Base-by-base conservation (phyloP, 768 basidiomycete species). In the Phaeolepiota aurea region DNA sequence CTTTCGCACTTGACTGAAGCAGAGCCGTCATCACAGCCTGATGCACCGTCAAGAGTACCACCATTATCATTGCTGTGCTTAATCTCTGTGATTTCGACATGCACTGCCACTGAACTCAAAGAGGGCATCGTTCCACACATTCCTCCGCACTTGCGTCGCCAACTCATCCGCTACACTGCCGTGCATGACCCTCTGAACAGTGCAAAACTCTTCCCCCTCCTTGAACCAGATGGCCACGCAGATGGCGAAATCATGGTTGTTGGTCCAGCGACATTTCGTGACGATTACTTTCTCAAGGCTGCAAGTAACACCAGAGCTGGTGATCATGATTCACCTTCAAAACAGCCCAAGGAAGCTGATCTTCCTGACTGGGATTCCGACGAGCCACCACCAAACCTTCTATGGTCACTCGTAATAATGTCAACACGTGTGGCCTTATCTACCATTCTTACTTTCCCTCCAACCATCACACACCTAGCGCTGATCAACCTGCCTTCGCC, bases 201-300 rank as follows among this genome's bases (percentile, higher is more conserved):
- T 39, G 52, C 59, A 15, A 71, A 72, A 41, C 62, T 87, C 14
- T 67, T 68, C 38, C 62, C 69, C 5, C 52, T 86, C 3, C 69
- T 72, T 40, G 65, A 64, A 22, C 61, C 66, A 0, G 58, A 74
- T 3, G 68, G 72, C 1, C 76, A 82, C 50, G 66, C 69, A 2
- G 73, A 75, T 38, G 77, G 81, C 0, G 86, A 87, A 44, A 59
- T 85, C 9, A 54, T 87, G 25, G 54, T 88, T 16, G 68, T 84
- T 19, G 80, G 79, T 11, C 79, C 77, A 0, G 70, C 69, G 5
- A 47, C 56, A 4, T 50, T 79, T 2, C 66, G 59, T 13, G 64
- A 67, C 28, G 65, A 69, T 37, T 55, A 67, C 44, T 72, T 80
- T 48, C 52, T 56, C 36, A 54, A 41, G 37, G 13, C 21, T 21